phyloP scores from a whole-genome alignment of 176 grass and related monocot genomes.

The maize (Zea mays) region DNA sequence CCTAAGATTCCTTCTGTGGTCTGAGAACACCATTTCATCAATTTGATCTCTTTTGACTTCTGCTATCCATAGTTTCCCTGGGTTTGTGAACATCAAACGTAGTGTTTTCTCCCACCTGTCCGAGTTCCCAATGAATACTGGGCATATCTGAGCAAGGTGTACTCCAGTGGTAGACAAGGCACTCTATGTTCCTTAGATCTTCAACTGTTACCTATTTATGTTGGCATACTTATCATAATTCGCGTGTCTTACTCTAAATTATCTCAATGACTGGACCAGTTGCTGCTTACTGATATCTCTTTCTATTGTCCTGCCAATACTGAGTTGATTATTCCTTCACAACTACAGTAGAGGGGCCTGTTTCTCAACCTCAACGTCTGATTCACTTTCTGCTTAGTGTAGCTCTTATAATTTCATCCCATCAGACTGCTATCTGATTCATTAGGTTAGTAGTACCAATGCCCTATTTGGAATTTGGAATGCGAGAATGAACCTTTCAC shows the following conservation, averaged over 20 bases:
- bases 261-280: constrained; percentile 25
- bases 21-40: constrained; percentile 27
- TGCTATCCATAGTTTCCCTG: constrained; percentile 34
- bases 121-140: constrained; percentile 38
- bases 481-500: background rate
- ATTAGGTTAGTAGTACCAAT: background rate
- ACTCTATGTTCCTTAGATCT: constrained; percentile 43
- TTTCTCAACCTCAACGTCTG: background rate
- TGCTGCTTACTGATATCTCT: constrained; percentile 15
- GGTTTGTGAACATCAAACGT: constrained; percentile 27
- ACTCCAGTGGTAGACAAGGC: constrained; percentile 12
- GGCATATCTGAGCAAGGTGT: constrained; percentile 34
- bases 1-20: constrained; percentile 48
- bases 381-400: background rate
- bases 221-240: constrained; percentile 34
- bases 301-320: constrained; percentile 11
- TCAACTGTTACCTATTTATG: constrained; percentile 31
- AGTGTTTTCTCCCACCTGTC: constrained; percentile 15
- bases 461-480: background rate
- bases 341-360: background rate
- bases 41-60: constrained; percentile 26
- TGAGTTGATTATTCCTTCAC: constrained; percentile 2
- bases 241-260: constrained; percentile 25
- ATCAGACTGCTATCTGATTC: constrained; percentile 3
- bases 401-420: constrained; percentile 3